Evolutionary conservation across 2,329 filamentous ascomycete species (phyloP), one percentile per base, ranked within the genome.

Genomic region (Colletotrichum destructivum): DNA sequence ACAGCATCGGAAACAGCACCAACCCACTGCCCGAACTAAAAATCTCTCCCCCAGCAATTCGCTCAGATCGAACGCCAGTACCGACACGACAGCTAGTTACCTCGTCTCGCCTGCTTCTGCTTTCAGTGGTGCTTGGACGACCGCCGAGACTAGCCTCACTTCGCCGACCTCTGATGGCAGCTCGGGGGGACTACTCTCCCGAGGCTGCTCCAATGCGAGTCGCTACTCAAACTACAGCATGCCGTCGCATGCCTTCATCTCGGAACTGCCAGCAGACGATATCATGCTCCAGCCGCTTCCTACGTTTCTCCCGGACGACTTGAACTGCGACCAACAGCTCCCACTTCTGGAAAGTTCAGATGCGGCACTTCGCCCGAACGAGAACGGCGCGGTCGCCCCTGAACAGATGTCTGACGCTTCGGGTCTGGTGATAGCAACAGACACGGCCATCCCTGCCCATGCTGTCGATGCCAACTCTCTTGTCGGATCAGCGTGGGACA

Each of bases 41-140:
- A 78, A 80, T 51, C 79, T 87, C 38, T 84, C 83, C 3, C 85
- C 84, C 0, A 87, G 84, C 76, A 84, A 83, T 7, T 87, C 86
- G 11, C 83, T 87, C 42, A 80, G 85, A 60, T 87, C 85, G 8
- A 87, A 81, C 7, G 79, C 82, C 13, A 82, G 78, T 61, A 81
- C 80, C 76, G 72, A 81, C 71, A 80, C 79, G 79, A 80, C 79
- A 57, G 77, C 81, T 66, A 81, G 82, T 77, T 81, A 82, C 72
- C 80, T 83, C 40, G 81, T 88, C 62, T 88, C 87, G 8, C 85
- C 87, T 12, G 77, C 84, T 47, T 88, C 87, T 11, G 81, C 81
- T 40, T 87, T 81, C 79, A 84, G 82, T 60, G 78, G 77, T 6
- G 75, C 77, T 15, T 87, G 85, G 81, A 82, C 83, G 13, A 80